Base-by-base conservation (phyloP, 176 grass and related monocot genomes). In the Bothriochloa decipiens region DNA sequence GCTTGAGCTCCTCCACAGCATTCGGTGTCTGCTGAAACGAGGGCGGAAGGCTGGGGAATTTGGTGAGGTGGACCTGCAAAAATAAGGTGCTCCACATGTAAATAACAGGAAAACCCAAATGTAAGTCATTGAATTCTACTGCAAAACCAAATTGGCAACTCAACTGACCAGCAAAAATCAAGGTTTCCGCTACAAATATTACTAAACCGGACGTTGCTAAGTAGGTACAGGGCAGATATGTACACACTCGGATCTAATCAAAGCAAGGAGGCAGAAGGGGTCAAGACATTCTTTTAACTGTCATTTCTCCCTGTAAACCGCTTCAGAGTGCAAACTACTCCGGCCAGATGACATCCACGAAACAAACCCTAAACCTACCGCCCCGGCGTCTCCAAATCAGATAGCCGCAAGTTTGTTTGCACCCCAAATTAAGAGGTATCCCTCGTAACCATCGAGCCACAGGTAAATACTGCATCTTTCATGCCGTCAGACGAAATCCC, bases 11-110 rank as follows among this genome's bases (percentile, higher is more conserved):
- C 78, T 92, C 91, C 15, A 87, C 85, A 29, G 93, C 89, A 63
- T 89, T 96, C 5, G 96, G 91, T 28, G 96, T 96, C 73, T 82
- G 83, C 72, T 96, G 87, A 83, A 94, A 96, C 26, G 76, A 82
- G 8, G 93, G 93, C 11, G 96, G 91, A 18, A 99, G 88, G 75
- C 96, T 94, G 47, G 93, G 90, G 86, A 94, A 94, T 84, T 94
- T 99, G 82, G 93, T 99, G 81, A 99, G 86, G 8, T 88, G 75
- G 42, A 99, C 88, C 96, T 99, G 86, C 70, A 89, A 53, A 70
- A 62, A 43, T 41, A 53, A 79, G 27, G 70, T 14, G 11, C n/a
- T 33, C 65, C 20, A 36, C 36, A 66, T 80, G 65, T 65, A 13
- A 79, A 53, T 33, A 76, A 29, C 5, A 39, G 42, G 14, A 17